These are phyloP conservation scores for Fomitopsis schrenkii DNA, from an alignment of 1,284 basidiomycete genomes.

Conservation along the genomic window DNA sequence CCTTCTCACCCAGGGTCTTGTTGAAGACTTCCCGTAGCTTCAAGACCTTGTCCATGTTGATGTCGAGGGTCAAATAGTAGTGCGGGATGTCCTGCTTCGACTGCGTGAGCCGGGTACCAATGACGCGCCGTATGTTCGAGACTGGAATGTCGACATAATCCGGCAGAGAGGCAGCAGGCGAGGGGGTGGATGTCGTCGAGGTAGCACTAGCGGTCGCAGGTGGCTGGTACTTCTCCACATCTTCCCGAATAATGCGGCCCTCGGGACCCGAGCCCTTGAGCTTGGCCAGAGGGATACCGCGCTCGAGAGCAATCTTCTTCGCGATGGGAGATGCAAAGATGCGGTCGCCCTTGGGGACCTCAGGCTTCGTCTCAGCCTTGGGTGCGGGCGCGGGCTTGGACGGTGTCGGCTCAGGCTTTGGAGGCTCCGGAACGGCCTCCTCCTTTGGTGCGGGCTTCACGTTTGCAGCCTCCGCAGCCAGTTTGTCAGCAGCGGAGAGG, in stretches of 20 bases:
- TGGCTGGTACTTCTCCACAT: slow-evolving; percentile 87
- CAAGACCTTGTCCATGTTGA: slow-evolving; percentile 96
- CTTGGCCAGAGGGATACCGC: slow-evolving; percentile 87
- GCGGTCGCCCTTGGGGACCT: slow-evolving; percentile 66
- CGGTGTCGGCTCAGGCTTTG: slow-evolving; percentile 31
- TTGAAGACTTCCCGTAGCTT: slow-evolving; percentile 98
- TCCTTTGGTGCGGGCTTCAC: slow-evolving; percentile 35
- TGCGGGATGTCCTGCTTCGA: slow-evolving; percentile 95
- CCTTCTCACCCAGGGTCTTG: slow-evolving; percentile 80
- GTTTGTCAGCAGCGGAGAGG: slow-evolving; percentile 73
- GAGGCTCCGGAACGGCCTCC: slow-evolving; percentile 37
- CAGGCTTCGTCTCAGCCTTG: slow-evolving; percentile 39
- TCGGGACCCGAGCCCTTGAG: slow-evolving; percentile 94
- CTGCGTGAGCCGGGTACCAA: slow-evolving; percentile 88
- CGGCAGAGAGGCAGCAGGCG: slow-evolving; percentile 42
- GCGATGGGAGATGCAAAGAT: slow-evolving; percentile 96
- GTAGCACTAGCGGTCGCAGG: slow-evolving; percentile 40
- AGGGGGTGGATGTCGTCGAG: slow-evolving; percentile 35
- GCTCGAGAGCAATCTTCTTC: slow-evolving; percentile 95
- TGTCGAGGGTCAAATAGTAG: slow-evolving; percentile 94
- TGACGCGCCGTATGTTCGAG: slow-evolving; percentile 92
- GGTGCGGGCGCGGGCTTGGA: slow-evolving; percentile 18
- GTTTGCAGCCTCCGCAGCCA: slow-evolving; percentile 64
- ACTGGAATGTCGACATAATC: slow-evolving; percentile 92
- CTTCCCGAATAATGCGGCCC: slow-evolving; percentile 91